These are phyloP conservation scores for Pseudozyma flocculosa DNA, from an alignment of 1,284 basidiomycete genomes.

Conservation along the genomic window DNA sequence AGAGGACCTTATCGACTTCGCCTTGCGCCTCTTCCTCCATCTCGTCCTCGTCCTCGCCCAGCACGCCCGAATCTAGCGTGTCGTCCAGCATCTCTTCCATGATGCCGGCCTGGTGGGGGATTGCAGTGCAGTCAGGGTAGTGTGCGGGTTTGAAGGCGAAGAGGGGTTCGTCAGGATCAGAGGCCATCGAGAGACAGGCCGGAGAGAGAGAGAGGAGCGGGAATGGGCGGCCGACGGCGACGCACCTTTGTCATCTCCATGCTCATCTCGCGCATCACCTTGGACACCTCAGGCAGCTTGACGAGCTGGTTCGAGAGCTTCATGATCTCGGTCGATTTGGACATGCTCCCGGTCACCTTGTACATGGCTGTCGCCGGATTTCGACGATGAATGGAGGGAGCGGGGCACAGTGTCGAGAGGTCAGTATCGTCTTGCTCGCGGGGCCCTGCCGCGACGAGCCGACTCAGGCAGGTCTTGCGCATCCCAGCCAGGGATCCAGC, in stretches of 20 bases:
- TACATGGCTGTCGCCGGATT: slow-evolving; percentile 81
- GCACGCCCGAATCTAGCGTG: slow-evolving; percentile 58
- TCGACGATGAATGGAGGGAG: too few species aligned
- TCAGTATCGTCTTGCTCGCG: too few species aligned
- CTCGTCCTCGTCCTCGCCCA: slow-evolving; percentile 77
- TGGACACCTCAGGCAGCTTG: slow-evolving; percentile 87
- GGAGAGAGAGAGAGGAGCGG: neutral
- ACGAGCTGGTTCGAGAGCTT: slow-evolving; percentile 89
- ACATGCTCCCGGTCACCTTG: slow-evolving; percentile 93
- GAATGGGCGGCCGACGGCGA: neutral
- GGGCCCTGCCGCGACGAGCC: too few species aligned
- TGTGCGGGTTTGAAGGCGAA: neutral
- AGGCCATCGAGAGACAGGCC: too few species aligned
- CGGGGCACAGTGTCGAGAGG: too few species aligned
- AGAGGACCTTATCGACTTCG: slow-evolving; percentile 95
- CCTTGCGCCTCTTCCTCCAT: slow-evolving; percentile 94
- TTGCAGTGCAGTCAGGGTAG: neutral
- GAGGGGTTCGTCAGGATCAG: too few species aligned
- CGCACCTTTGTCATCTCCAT: slow-evolving; percentile 92
- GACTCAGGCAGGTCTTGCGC: too few species aligned
- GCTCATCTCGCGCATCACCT: slow-evolving; percentile 93
- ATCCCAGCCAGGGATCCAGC: neutral
- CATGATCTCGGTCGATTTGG: slow-evolving; percentile 99
- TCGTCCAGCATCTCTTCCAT: slow-evolving; percentile 61
- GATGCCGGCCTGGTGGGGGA: slow-evolving; percentile 59